Evolutionary conservation across 2,329 filamentous ascomycete species (phyloP).

Genomic region (Aspergillus pseudonomiae): DNA sequence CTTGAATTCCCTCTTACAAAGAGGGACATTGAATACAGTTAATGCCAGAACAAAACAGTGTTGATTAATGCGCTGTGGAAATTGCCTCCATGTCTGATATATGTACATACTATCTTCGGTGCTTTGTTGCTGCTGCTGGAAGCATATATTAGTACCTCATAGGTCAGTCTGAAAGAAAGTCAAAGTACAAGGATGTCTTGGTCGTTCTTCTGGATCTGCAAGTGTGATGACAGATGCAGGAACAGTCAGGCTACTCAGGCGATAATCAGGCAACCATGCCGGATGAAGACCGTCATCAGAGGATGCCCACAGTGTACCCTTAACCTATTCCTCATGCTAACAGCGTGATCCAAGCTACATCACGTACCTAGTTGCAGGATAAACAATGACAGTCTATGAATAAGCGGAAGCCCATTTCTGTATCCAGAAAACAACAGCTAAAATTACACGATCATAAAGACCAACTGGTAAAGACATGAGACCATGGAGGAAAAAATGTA

Average conservation of each 20-base stretch:
- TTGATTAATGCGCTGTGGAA: background rate
- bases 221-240: background rate
- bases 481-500: conserved; percentile 14
- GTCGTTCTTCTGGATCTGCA: background rate
- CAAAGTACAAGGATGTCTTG: background rate
- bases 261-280: background rate
- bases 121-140: too few species aligned
- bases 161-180: too few species aligned
- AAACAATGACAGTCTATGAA: background rate
- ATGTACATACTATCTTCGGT: background rate
- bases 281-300: background rate
- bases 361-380: background rate
- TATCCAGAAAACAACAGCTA: conserved; percentile 15
- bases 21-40: background rate
- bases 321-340: background rate
- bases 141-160: too few species aligned
- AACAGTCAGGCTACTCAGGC: background rate
- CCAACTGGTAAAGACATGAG: conserved; percentile 8
- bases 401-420: background rate
- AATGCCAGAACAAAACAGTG: background rate
- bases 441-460: conserved; percentile 21
- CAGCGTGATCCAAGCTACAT: background rate
- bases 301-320: background rate
- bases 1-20: background rate
- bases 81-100: background rate